phyloP scores from a whole-genome alignment of 2,329 filamentous ascomycete species.

The Pestalotiopsis sp. region DNA sequence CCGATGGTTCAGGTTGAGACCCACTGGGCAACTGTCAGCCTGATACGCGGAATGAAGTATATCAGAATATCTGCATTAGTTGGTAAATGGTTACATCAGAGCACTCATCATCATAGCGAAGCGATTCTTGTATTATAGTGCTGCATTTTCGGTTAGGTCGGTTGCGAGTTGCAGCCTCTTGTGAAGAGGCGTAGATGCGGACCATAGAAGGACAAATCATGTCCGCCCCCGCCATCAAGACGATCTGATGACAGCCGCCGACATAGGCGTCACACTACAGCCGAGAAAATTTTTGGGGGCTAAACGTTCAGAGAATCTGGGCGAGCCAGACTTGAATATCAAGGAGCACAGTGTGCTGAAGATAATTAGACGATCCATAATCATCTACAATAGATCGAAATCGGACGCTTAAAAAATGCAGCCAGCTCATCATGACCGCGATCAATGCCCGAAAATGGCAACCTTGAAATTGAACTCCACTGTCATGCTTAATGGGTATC shows the following conservation, averaged over 20 bases:
- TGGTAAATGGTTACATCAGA: conserved; percentile 18
- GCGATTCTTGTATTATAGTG: conserved; percentile 21
- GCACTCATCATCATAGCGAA: conserved; percentile 2
- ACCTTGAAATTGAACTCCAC: not conserved
- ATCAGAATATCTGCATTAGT: not conserved
- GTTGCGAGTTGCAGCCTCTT: not conserved
- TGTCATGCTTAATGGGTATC: not conserved
- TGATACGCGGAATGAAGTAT: not conserved
- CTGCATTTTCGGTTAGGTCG: conserved; percentile 7
- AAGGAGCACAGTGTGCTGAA: not conserved
- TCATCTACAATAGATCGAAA: not conserved
- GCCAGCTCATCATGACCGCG: not conserved
- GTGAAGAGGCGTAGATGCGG: not conserved
- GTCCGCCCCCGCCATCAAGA: not conserved
- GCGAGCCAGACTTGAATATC: conserved; percentile 2
- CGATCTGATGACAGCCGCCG: not conserved
- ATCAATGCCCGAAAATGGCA: not conserved
- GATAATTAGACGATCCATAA: conserved; percentile 1
- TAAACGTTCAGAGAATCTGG: not conserved
- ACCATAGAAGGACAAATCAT: not conserved
- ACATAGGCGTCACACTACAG: not conserved
- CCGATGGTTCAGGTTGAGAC: conserved; percentile 14
- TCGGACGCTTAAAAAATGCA: not conserved
- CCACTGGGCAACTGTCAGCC: not conserved
- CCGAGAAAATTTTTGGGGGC: not conserved